phyloP scores from a whole-genome alignment of 176 grass and related monocot genomes.

The Eragrostis curvula region DNA sequence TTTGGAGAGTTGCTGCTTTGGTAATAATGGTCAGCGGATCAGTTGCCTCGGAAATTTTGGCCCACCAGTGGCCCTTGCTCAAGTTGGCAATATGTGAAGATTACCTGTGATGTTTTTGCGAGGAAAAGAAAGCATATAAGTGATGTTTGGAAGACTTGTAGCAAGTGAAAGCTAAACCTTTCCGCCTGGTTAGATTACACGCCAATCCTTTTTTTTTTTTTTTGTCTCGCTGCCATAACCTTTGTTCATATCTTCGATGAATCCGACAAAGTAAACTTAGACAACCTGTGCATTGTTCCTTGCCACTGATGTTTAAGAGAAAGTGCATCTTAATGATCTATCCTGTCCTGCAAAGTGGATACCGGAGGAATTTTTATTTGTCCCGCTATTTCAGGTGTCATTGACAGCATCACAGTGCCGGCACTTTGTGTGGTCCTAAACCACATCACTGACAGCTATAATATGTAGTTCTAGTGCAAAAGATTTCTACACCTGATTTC shows the following conservation, averaged over 20 bases:
- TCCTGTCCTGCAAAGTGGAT: neutral
- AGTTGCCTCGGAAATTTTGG: neutral
- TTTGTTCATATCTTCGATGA: neutral
- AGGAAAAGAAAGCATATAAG: neutral
- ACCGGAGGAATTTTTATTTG: neutral
- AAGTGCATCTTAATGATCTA: conserved; percentile 7
- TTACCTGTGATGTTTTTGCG: conserved; percentile 1
- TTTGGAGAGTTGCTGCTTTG: neutral
- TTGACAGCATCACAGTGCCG: conserved; percentile 26
- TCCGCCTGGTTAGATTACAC: neutral
- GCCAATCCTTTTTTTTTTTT: neutral
- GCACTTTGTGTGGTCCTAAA: conserved; percentile 22
- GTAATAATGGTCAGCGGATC: neutral
- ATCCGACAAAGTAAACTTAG: conserved; percentile 1
- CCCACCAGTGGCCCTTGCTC: neutral
- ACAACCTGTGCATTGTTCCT: neutral
- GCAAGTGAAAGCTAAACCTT: neutral
- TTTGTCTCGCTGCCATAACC: neutral
- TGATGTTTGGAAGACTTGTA: too few relatives aligned
- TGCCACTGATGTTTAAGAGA: neutral
- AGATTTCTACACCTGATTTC: neutral
- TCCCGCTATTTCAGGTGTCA: conserved; percentile 16
- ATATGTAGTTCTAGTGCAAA: neutral
- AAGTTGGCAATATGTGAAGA: neutral
- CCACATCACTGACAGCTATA: neutral